Evolutionary conservation across 2,329 filamentous ascomycete species (phyloP), one percentile per base, ranked within the genome.

Genomic region (Didymella exigua): DNA sequence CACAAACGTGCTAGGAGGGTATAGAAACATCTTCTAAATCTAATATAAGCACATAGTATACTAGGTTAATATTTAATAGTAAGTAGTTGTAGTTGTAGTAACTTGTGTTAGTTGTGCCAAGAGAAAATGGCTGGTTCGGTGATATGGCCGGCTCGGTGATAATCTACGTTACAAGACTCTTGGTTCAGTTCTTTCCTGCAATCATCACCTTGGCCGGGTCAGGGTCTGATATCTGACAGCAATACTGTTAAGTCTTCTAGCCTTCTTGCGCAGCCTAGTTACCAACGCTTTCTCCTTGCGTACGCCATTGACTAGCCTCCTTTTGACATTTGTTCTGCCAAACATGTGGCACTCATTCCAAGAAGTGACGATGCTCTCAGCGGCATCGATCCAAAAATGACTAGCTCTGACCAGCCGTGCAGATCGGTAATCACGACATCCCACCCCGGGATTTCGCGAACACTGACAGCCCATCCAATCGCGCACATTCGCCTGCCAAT

Each of bases 361-460:
- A 14, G 14, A 31, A n/a, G 38, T 48, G 31, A 33, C 37, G 30
- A 36, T 36, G 13, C 13, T 26, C 16, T 42, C 11, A 18, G 11
- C 19, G 3, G 13, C 14, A 5, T 26, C 31, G 43, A 16, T 1
- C 54, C 13, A 11, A 26, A 7, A 40, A 30, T 9, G 19, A 40
- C 38, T 57, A 53, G 49, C 27, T 23, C 21, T 2, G 40, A 23
- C 27, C 21, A 23, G 16, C 52, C 38, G 46, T 59, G 63, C 57
- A 58, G 65, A 70, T 68, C 63, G 30, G 42, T 49, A 65, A 73
- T 70, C 66, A 70, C 72, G 71, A 71, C 68, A 74, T 74, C 56
- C n/a, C 37, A 66, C 59, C 63, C 67, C 62, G 59, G 56, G 56
- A 73, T 73, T 61, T 61, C 70, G 69, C 65, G 55, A 64, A 49